Conservation (phyloP, 768 basidiomycete genomes). For the Dioszegia hungarica region DNA sequence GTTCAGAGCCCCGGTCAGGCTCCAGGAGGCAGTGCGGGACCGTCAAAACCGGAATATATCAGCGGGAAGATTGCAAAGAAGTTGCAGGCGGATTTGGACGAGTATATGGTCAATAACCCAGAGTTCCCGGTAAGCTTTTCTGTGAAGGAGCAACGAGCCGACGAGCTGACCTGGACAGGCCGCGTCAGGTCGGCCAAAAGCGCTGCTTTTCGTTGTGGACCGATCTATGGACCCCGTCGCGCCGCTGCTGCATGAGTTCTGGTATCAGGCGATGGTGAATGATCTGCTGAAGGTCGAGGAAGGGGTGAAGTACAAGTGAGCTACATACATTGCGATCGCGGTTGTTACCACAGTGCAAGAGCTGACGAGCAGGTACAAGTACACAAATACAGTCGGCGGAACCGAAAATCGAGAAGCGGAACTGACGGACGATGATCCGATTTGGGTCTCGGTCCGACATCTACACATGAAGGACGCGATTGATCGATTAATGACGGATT, state of each 20-base stretch:
- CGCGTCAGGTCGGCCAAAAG: constrained; percentile 60
- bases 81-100: constrained; percentile 78
- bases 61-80: constrained; percentile 77
- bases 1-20: constrained; percentile 53
- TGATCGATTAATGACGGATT: constrained; percentile 92
- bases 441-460: constrained; percentile 90
- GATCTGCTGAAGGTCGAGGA: constrained; percentile 85
- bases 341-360: not conserved
- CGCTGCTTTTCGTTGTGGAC: constrained; percentile 85
- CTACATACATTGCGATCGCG: constrained; percentile 11
- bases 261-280: constrained; percentile 98
- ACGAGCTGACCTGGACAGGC: constrained; percentile 21
- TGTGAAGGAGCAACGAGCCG: not conserved
- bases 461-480: constrained; percentile 99
- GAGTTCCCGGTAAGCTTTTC: constrained; percentile 71
- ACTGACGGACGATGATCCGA: constrained; percentile 77
- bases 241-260: constrained; percentile 93
- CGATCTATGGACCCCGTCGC: constrained; percentile 90
- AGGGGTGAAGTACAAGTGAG: constrained; percentile 79
- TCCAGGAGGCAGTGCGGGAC: not conserved
- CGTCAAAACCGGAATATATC: constrained; percentile 58
- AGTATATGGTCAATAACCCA: constrained; percentile 75
- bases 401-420: constrained; percentile 83
- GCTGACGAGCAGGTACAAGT: constrained; percentile 66
- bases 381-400: constrained; percentile 76